These are phyloP conservation scores for Hibiscus mutabilis DNA, from an alignment of 345 rosid genomes.

Conservation along the genomic window DNA sequence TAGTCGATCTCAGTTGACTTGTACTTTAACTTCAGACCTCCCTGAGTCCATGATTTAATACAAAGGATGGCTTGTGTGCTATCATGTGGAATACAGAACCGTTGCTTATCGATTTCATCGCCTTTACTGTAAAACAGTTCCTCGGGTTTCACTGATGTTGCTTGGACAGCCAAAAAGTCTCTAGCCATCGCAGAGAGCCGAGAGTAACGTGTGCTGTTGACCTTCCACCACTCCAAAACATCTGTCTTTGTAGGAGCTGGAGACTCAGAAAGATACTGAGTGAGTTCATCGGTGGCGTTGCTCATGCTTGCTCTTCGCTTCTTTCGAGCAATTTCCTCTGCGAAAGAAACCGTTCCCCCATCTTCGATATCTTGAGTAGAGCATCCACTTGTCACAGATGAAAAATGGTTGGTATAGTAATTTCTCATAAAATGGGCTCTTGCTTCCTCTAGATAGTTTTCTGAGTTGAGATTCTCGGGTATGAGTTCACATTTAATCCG, in stretches of 20 bases:
- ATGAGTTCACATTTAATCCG: slow-evolving; percentile 81
- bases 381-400: slow-evolving; percentile 46
- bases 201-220: slow-evolving; percentile 74
- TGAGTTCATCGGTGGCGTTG: slow-evolving; percentile 70
- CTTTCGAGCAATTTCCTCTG: slow-evolving; percentile 87
- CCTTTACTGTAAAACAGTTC: slow-evolving; percentile 71
- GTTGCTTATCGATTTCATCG: slow-evolving; percentile 63
- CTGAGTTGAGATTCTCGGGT: slow-evolving; percentile 65
- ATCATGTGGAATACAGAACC: slow-evolving; percentile 65
- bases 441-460: slow-evolving; percentile 79
- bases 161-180: slow-evolving; percentile 77
- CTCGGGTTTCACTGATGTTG: slow-evolving; percentile 73
- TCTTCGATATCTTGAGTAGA: slow-evolving; percentile 72
- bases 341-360: slow-evolving; percentile 72
- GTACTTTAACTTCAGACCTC: slow-evolving; percentile 65
- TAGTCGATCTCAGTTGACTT: slow-evolving; percentile 72
- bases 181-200: slow-evolving; percentile 82
- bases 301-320: slow-evolving; percentile 76
- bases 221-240: slow-evolving; percentile 95
- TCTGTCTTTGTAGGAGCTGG: slow-evolving; percentile 79
- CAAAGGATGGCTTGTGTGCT: slow-evolving; percentile 66
- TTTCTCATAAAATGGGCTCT: slow-evolving; percentile 64
- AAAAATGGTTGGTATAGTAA: slow-evolving; percentile 58
- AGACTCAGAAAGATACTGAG: slow-evolving; percentile 84
- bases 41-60: slow-evolving; percentile 76